Base-by-base conservation (phyloP, 208 protist species). In the Endotrypanum monterogeii region DNA sequence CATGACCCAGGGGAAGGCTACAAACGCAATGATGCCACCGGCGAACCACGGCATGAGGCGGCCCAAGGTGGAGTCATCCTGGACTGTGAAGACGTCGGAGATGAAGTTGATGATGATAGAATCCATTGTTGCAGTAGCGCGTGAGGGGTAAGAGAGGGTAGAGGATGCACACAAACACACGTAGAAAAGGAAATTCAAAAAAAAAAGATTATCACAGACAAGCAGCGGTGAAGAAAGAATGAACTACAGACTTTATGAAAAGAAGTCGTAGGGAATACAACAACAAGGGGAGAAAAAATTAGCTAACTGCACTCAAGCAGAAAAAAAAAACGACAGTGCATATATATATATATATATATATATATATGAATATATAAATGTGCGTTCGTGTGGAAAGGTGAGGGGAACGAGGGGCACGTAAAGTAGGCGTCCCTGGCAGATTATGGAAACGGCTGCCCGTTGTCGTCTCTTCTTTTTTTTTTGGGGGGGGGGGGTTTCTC, bases 1-100 rank as follows among this genome's bases (percentile, higher is more conserved):
- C 23, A 85, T n/a, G 0, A 83, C 9, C 81, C 84, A 91, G 52
- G 89, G 89, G 3, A 89, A 35, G 44, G 79, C 56, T 14, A 89
- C 54, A 11, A 83, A 78, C 37, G 84, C 32, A 7, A 80, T 4
- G 16, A 73, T 35, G 68, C 74, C 71, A 44, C 73, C 32, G 30
- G 73, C 48, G 50, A 62, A 71, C 76, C 75, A 87, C 0, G 68
- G 76, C 61, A 71, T 63, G 4, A 37, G 25, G 55, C 63, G 50
- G 30, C 68, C 71, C 8, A 80, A 55, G 52, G 44, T 37, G 52
- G 60, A 67, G 6, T 81, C 54, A 32, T 74, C 44, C 67, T 76
- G 55, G 30, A 71, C 69, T 1, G 68, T 44, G 72, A 73, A 78
- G 37, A 84, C 61, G 32, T 76, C 55, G 2, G 63, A 62, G 30